Base-by-base conservation (phyloP, 1,139 yeast species). In the Pichia sp. region DNA sequence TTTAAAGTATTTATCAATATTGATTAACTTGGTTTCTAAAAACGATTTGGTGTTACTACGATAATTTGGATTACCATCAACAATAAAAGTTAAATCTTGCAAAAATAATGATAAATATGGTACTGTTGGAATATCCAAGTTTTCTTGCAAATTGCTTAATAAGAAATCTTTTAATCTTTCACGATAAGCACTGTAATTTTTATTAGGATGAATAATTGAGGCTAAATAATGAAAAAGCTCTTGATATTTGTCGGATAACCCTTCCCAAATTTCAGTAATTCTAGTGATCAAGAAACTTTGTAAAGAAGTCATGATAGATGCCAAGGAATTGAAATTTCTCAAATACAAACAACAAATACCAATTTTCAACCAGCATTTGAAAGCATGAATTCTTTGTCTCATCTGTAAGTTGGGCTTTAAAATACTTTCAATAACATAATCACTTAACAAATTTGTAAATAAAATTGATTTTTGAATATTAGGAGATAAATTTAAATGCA, bases 91-190 rank as follows among this genome's bases (percentile, higher is more conserved):
- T 57, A 90, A 68, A 62, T 90, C 97, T 59, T 87, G 95, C 41
- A 89, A 69, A 60, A 85, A 87, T 46, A 89, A 68, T 35, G 94
- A 87, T 50, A 89, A 73, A 61, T 87, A 90, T 6, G 97, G 97
- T 25, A 89, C 92, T 39, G 83, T 78, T 0, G 96, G 94, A 25
- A 80, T 67, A 45, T 61, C 63, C 37, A 73, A 66, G 50, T 77
- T 73, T 39, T 78, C 82, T 40, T 73, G 70, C 16, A 76, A 66
- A 23, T 61, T 65, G 4, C 67, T 68, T 16, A 48, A 62, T 59
- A 81, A 65, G 43, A 81, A 74, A 54, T 76, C 78, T 47, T 78
- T 73, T 49, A 89, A 64, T 56, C 83, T 82, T 35, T 72, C 69
- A 53, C 97, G 70, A 67, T 89, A 90, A 28, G 81, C 80, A 49